Evolutionary conservation across 441 rosid species (phyloP), one percentile per base, ranked within the genome.

Genomic region (Capsella rubella): DNA sequence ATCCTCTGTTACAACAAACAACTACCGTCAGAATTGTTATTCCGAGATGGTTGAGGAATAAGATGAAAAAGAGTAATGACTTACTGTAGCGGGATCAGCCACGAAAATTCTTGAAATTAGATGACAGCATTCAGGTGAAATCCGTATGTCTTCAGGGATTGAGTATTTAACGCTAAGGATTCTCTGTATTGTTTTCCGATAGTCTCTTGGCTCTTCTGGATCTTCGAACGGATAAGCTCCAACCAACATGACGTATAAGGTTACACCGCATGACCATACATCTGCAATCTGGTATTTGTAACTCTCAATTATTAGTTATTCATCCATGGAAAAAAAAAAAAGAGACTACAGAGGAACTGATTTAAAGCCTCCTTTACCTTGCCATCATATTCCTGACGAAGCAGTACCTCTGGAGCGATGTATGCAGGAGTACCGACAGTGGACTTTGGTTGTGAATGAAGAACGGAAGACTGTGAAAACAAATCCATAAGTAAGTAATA

Each of bases 201-300:
- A 81, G 64, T 88, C 86, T 72, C 82, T 84, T 16, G 90, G 93
- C 75, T 86, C 87, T 2, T 84, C 89, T 21, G 91, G 91, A 78
- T 87, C 91, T 75, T 89, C 94, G 52, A 89, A 89, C 2, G 94
- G 94, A 71, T 89, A 89, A 9, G 86, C 87, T 45, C 94, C 94
- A 47, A 87, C 89, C 74, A 89, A 77, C 94, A 89, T 89, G 67
- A 89, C 91, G 37, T 83, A 89, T 73, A 89, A 80, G 21, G 91
- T 89, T 9, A 89, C 91, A 21, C 90, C 92, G 11, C 95, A 87
- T 0, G 92, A 89, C 95, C 95, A 89, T 34, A 89, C 95, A 84
- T 89, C 95, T 10, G 94, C 94, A 75, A 80, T 87, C 94, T 89
- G 87, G 16, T 67, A 18, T 18, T 68, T 21, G 62, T 32, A 47